Evolutionary conservation across 1,284 basidiomycete genomes (phyloP).

Genomic region (Cronartium quercuum): DNA sequence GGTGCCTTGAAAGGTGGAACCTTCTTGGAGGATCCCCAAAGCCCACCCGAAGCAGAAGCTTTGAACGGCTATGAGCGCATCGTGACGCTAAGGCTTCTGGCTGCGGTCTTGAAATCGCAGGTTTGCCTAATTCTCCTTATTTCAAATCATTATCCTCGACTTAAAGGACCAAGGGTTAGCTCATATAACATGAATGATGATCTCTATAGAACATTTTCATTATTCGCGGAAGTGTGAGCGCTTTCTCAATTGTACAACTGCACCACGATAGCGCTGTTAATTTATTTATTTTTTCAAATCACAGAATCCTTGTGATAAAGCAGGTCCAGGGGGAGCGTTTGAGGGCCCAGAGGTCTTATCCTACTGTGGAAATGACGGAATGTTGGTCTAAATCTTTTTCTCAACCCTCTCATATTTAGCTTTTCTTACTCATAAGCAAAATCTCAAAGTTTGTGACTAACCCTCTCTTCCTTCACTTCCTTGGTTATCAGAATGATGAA

Average conservation of each 20-base stretch:
- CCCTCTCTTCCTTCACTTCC: too few species aligned
- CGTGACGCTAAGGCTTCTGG: slow-evolving; percentile 22
- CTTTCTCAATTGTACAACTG: neutral
- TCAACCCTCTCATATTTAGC: neutral
- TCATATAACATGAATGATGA: neutral
- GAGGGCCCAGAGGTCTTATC: slow-evolving; percentile 24
- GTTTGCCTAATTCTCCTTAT: neutral
- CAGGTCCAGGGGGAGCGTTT: slow-evolving; percentile 25
- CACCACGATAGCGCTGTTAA: neutral
- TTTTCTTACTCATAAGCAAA: neutral
- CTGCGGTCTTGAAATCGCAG: slow-evolving; percentile 20
- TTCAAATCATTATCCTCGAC: neutral
- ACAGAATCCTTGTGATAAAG: slow-evolving; percentile 17
- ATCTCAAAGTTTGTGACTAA: too few species aligned
- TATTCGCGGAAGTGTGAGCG: slow-evolving; percentile 31
- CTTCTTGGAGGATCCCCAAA: neutral
- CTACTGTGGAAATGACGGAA: slow-evolving; percentile 23
- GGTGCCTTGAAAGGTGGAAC: slow-evolving; percentile 26
- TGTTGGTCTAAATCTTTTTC: slow-evolving; percentile 3
- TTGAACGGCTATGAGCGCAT: slow-evolving; percentile 4
- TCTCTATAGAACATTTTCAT: slow-evolving; percentile 18
- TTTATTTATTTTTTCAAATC: neutral
- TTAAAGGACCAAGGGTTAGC: neutral
- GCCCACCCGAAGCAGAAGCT: neutral
- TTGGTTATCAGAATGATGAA: slow-evolving; percentile 34